These are phyloP conservation scores for Cyberlindnera americana DNA, from an alignment of 805 yeast species.

Conservation along the genomic window DNA sequence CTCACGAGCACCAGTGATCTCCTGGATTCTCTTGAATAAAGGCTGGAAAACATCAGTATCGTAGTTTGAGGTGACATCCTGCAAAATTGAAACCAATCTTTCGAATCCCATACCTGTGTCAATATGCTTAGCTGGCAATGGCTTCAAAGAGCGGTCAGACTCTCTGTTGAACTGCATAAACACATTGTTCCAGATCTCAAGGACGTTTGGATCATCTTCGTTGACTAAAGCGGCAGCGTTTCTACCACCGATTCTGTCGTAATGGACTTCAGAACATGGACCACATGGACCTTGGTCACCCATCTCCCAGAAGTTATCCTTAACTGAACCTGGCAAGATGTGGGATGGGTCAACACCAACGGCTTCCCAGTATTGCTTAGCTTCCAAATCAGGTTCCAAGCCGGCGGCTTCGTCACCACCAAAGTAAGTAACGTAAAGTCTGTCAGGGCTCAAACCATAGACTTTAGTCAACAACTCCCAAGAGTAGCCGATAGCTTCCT, in stretches of 20 bases:
- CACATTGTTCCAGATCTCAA: conserved; percentile 97
- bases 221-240: conserved; percentile 89
- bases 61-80: conserved; percentile 87
- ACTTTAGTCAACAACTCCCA: conserved; percentile 90
- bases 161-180: conserved; percentile 97
- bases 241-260: conserved; percentile 97
- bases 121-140: conserved; percentile 91
- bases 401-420: conserved; percentile 87
- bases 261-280: conserved; percentile 97
- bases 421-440: conserved; percentile 93
- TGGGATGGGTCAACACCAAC: conserved; percentile 91
- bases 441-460: conserved; percentile 71
- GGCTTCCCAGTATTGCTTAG: conserved; percentile 78
- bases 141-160: conserved; percentile 69
- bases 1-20: conserved; percentile 87
- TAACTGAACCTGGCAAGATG: conserved; percentile 84
- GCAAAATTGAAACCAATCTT: conserved; percentile 91
- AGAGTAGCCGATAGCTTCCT: conserved; percentile 82
- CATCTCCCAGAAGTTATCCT: conserved; percentile 99
- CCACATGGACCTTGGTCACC: conserved; percentile 99
- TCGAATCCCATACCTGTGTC: conserved; percentile 99
- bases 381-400: conserved; percentile 90
- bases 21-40: conserved; percentile 79
- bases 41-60: conserved; percentile 97
- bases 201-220: conserved; percentile 95